Evolutionary conservation across 140 eudicot species (phyloP).

Genomic region (Cichorium intybus): DNA sequence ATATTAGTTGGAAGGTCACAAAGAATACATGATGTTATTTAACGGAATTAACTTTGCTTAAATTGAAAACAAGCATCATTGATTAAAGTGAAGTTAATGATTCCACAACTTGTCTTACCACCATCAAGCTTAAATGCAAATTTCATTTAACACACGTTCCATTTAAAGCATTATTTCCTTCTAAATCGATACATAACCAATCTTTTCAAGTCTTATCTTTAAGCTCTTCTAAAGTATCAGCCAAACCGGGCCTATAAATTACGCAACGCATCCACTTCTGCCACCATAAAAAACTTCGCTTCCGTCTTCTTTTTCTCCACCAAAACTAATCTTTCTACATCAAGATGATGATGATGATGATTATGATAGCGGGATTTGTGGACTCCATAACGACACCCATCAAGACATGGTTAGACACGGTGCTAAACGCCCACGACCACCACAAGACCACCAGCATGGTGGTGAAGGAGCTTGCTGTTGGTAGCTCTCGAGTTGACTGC

Average conservation of each 20-base stretch:
- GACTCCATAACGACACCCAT: constrained; percentile 37
- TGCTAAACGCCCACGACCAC: neutral
- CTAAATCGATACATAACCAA: constrained; percentile 8
- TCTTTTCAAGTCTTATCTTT: neutral
- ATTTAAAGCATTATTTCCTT: neutral
- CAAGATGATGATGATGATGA: constrained; percentile 41
- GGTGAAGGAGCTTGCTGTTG: neutral
- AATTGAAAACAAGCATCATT: neutral
- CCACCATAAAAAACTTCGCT: neutral
- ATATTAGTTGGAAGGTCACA: neutral
- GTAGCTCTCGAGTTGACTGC: constrained; percentile 20
- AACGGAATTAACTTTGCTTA: constrained; percentile 4
- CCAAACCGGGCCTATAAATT: constrained; percentile 5
- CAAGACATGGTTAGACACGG: constrained; percentile 15
- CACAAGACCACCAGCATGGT: neutral
- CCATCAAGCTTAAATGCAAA: constrained; percentile 6
- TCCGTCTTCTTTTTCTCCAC: neutral
- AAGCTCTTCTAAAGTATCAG: neutral
- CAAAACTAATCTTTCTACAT: neutral
- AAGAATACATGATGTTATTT: neutral
- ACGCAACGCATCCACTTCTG: neutral
- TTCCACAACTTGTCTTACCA: constrained; percentile 4
- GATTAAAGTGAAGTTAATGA: neutral
- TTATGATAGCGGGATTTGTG: constrained; percentile 33
- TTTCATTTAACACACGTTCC: neutral